Evolutionary conservation across 139 green algal genomes (phyloP).

Genomic region (Yamagishiella unicocca): DNA sequence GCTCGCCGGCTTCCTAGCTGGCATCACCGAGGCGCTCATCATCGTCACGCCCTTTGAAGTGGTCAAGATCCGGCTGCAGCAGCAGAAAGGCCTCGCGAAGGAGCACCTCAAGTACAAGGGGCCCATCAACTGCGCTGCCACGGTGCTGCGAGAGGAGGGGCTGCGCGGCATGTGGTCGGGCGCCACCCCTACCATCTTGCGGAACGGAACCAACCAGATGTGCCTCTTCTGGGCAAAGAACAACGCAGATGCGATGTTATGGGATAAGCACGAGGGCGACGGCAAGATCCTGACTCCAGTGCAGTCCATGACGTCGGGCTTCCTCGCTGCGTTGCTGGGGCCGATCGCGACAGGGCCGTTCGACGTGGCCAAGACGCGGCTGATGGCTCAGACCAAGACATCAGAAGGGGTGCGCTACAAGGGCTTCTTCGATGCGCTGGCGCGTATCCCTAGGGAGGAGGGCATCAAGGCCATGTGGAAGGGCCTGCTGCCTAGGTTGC

Average conservation of each 20-base stretch:
- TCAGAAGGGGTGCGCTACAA: slow-evolving; percentile 75
- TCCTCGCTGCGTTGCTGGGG: slow-evolving; percentile 88
- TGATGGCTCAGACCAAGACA: slow-evolving; percentile 89
- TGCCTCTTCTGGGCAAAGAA: slow-evolving; percentile 96
- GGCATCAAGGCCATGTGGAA: slow-evolving; percentile 90
- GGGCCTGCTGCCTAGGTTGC: slow-evolving; percentile 91
- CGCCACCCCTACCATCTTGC: slow-evolving; percentile 87
- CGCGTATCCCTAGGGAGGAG: slow-evolving; percentile 78
- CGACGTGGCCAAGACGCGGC: slow-evolving; percentile 94
- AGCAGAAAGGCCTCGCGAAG: slow-evolving; percentile 85
- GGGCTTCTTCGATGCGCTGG: slow-evolving; percentile 87
- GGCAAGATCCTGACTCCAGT: slow-evolving; percentile 75
- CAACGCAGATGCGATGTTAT: slow-evolving; percentile 83
- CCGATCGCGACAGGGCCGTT: slow-evolving; percentile 92
- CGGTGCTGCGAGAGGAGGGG: slow-evolving; percentile 90
- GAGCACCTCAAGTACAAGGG: slow-evolving; percentile 89
- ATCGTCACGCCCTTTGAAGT: slow-evolving; percentile 98
- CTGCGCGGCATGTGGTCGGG: slow-evolving; percentile 90
- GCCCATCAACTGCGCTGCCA: slow-evolving; percentile 88
- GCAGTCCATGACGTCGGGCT: slow-evolving; percentile 91
- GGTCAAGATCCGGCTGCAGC: slow-evolving; percentile 96
- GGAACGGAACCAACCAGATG: slow-evolving; percentile 97
- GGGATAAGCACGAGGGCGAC: slow-evolving; percentile 89
- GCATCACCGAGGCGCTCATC: slow-evolving; percentile 93
- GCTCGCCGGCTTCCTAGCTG: slow-evolving; percentile 83